Evolutionary conservation across 208 protist genomes (phyloP).

Genomic region (Crithidia bombi): DNA sequence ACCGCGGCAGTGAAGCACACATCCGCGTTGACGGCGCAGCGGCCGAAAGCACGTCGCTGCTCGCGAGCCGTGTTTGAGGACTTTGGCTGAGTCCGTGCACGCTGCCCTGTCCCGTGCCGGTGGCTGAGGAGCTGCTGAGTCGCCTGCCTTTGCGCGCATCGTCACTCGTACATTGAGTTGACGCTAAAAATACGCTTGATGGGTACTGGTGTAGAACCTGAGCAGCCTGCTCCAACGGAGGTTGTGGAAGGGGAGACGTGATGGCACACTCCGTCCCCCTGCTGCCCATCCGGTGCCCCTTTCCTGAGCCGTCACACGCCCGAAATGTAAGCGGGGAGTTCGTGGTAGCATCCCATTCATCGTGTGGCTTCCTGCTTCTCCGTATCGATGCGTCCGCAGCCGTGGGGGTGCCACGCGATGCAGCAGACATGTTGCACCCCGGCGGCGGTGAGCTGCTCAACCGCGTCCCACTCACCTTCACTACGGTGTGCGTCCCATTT

Average conservation of each 20-base stretch:
- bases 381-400: not conserved
- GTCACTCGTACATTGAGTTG: too few relatives aligned
- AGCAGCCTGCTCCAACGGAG: not conserved
- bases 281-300: not conserved
- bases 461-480: slow-evolving; percentile 12
- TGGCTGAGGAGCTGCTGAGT: not conserved
- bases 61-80: not conserved
- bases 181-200: too few relatives aligned
- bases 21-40: not conserved
- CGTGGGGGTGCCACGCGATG: not conserved
- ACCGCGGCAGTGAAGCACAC: not conserved
- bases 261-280: not conserved
- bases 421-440: not conserved
- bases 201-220: not conserved
- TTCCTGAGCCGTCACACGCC: not conserved
- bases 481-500: slow-evolving; percentile 20
- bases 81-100: slow-evolving; percentile 10
- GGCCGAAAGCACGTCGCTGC: not conserved
- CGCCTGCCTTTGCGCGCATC: too few relatives aligned
- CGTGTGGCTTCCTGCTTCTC: not conserved
- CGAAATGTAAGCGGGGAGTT: not conserved
- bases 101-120: not conserved
- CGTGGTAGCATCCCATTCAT: not conserved
- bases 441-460: slow-evolving; percentile 3
- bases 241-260: not conserved